Evolutionary conservation across 345 rosid genomes (phyloP), one percentile per base, ranked within the genome.

Genomic region (Salix arbutifolia): DNA sequence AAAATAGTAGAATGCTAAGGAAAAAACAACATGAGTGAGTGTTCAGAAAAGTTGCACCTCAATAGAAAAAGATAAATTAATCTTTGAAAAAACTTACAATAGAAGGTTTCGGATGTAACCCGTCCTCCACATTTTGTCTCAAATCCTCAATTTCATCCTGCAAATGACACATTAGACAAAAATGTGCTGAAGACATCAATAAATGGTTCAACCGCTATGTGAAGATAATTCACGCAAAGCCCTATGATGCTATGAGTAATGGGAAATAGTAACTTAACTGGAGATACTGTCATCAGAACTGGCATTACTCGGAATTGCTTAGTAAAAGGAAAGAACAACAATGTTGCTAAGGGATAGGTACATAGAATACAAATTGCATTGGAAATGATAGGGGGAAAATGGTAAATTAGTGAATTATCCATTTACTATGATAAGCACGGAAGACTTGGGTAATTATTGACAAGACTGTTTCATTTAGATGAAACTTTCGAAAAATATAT

Each of bases 101-200:
- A 44, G 72, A 30, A 72, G 37, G 73, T 53, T 67, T 80, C 1
- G 76, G 73, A 52, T 71, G 62, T 3, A 76, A 46, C 23, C 76
- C 79, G 18, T 33, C 69, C 17, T 76, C 76, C 31, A 80, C 79
- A 40, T 8, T 72, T 76, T 80, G 73, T 65, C 65, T 71, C 73
- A 80, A 72, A 33, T 76, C 83, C 37, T 72, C 65, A 44, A 76
- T 65, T 70, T 80, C 83, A 5, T 80, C 83, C 83, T 80, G 76
- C 76, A 67, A 58, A 58, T 12, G 21, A 71, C 21, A 50, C 56
- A 50, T 50, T 50, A 1, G 56, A 50, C 58, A 19, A 52, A 4
- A 52, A 18, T 52, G 58, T 52, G 23, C 58, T 3, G 0, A 18
- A 52, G 6, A 52, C 58, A 52, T 52, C 58, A 52, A 52, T 18